phyloP scores from a whole-genome alignment of 2,329 filamentous ascomycete species.

The Shiraia sp. region DNA sequence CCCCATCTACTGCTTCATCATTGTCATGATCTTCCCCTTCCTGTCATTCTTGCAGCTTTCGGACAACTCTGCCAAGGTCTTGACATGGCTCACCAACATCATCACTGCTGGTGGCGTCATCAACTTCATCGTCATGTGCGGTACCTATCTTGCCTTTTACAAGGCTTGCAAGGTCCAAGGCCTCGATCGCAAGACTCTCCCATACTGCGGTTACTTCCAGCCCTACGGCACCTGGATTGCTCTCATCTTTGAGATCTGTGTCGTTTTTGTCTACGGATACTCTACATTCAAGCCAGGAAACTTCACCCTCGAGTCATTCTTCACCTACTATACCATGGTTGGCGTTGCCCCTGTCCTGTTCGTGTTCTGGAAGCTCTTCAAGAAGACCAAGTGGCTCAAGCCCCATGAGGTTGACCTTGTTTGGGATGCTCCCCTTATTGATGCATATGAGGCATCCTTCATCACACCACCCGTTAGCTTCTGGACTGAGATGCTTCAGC shows the following conservation, averaged over 20 bases:
- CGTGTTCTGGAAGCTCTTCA: conserved; percentile 65
- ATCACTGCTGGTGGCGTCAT: conserved; percentile 69
- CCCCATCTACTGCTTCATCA: conserved; percentile 71
- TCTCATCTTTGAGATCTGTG: conserved; percentile 52
- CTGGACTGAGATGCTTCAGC: conserved; percentile 43
- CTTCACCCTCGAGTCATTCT: conserved; percentile 56
- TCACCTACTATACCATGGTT: conserved; percentile 60
- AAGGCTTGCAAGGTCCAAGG: conserved; percentile 54
- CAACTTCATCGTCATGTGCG: conserved; percentile 54
- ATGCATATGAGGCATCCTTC: conserved; percentile 49
- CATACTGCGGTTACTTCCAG: conserved; percentile 53
- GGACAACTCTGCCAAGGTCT: conserved; percentile 65
- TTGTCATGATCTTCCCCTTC: conserved; percentile 69
- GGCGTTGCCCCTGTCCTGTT: conserved; percentile 57
- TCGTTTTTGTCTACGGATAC: conserved; percentile 59
- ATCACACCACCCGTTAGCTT: conserved; percentile 38
- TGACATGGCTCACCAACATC: conserved; percentile 73
- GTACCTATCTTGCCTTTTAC: conserved; percentile 65
- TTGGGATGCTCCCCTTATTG: conserved; percentile 46
- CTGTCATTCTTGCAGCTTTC: conserved; percentile 76
- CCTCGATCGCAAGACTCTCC: conserved; percentile 54
- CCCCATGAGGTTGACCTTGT: conserved; percentile 54
- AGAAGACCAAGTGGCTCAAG: conserved; percentile 59
- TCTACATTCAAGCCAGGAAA: conserved; percentile 53
- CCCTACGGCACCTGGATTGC: conserved; percentile 58